phyloP scores from a whole-genome alignment of 1,284 basidiomycete genomes.

The Malassezia yamatoensis region DNA sequence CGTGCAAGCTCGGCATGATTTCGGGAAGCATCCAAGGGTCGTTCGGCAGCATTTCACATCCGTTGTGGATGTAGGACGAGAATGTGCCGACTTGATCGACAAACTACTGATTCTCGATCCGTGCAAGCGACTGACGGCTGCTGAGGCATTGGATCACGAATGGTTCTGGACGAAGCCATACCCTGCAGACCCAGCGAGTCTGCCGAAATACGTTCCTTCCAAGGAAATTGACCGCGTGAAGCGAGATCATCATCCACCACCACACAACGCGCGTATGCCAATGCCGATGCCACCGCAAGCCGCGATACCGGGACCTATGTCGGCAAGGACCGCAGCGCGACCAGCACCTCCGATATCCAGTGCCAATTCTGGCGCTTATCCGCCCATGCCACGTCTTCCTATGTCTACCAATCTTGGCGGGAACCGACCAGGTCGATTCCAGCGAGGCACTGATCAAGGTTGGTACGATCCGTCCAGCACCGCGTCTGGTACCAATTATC shows the following conservation, averaged over 20 bases:
- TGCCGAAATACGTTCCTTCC: constrained; percentile 43
- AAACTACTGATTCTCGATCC: constrained; percentile 40
- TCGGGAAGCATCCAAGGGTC: constrained; percentile 25
- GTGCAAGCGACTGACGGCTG: constrained; percentile 34
- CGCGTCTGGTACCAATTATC: neutral
- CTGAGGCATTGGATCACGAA: constrained; percentile 37
- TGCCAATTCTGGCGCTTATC: constrained; percentile 1
- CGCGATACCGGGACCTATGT: constrained; percentile 1
- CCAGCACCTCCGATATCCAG: neutral
- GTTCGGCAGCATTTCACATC: constrained; percentile 28
- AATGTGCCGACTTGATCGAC: constrained; percentile 42
- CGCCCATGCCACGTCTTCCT: constrained; percentile 14
- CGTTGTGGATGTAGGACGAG: constrained; percentile 24
- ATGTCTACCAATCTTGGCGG: neutral
- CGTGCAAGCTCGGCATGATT: constrained; percentile 29
- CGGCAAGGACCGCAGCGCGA: neutral
- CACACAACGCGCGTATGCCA: constrained; percentile 2
- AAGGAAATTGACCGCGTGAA: constrained; percentile 40
- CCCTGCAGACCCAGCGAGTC: constrained; percentile 34
- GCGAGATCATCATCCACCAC: constrained; percentile 20
- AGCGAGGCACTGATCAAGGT: constrained; percentile 10
- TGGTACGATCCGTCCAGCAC: constrained; percentile 14
- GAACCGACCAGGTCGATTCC: neutral
- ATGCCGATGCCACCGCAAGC: constrained; percentile 2
- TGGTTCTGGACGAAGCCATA: constrained; percentile 45